Evolutionary conservation across 2,329 filamentous ascomycete species (phyloP), one percentile per base, ranked within the genome.

Genomic region (Hymenoscyphus fraxineus): DNA sequence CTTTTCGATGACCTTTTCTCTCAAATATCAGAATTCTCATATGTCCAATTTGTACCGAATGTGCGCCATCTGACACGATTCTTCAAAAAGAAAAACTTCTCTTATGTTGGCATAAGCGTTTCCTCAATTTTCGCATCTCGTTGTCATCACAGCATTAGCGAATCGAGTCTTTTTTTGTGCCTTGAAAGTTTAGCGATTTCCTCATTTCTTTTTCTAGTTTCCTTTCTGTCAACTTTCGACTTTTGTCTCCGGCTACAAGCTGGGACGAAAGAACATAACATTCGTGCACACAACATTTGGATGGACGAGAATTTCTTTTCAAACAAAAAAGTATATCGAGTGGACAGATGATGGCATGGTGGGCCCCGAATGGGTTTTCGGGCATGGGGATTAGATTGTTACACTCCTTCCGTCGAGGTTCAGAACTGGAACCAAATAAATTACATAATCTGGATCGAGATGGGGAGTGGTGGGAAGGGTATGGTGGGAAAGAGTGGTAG

Each of bases 1-100:
- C 31, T 16, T 47, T 41, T 40, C n/a, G 44, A 61, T 56, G 47
- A 54, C 47, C 38, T 47, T 60, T 40, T 47, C 22, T 57, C 32
- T 32, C 44, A 55, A 39, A 54, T 58, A 35, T 61, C 41, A 27
- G 59, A 54, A 27, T 40, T 71, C 68, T 70, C 68, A 65, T 69
- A 70, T 73, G 72, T 73, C 72, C 65, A 65, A 71, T 68, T 68
- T 70, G 68, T 74, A 70, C 61, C 62, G 64, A 64, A 63, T 66
- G 64, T 64, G 62, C 63, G 55, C 56, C 39, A 44, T 63, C 64
- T 62, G 56, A 58, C 63, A 59, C 47, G 51, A 39, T 51, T 59
- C 60, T 59, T 41, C 60, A 59, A 69, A 67, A 67, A 63, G 61
- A 65, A 68, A 60, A 35, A 22, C 64, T 61, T 60, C 19, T 67